Conservation (phyloP, 2,329 filamentous ascomycete species). For the Fusarium heterosporum region DNA sequence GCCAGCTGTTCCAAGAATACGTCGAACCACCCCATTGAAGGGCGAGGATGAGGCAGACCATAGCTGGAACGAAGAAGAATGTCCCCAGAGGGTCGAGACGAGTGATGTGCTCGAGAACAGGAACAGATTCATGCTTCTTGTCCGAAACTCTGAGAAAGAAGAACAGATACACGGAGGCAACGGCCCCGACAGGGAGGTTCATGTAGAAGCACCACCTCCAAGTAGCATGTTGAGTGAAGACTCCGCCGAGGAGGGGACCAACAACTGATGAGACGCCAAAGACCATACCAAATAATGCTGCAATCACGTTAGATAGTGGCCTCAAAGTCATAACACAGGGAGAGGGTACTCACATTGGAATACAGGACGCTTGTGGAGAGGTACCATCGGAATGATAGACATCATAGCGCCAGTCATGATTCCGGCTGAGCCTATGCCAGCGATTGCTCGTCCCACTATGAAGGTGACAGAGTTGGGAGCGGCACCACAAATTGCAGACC, state of each 20-base stretch:
- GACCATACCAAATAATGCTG: conserved; percentile 64
- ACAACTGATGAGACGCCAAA: conserved; percentile 67
- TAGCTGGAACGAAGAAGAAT: conserved; percentile 68
- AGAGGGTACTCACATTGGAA: conserved; percentile 59
- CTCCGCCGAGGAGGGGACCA: conserved; percentile 66
- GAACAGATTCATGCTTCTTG: conserved; percentile 46
- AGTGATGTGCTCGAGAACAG: conserved; percentile 58
- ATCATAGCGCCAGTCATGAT: conserved; percentile 69
- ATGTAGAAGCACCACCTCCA: conserved; percentile 72
- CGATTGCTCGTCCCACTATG: conserved; percentile 68
- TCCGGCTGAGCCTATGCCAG: conserved; percentile 67
- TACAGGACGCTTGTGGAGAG: conserved; percentile 69
- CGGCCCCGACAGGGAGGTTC: conserved; percentile 66
- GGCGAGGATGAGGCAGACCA: conserved; percentile 70
- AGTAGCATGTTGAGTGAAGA: conserved; percentile 59
- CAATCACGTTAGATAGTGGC: conserved; percentile 22
- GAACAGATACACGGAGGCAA: conserved; percentile 62
- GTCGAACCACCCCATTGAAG: conserved; percentile 71
- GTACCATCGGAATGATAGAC: conserved; percentile 68
- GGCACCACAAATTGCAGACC: conserved; percentile 66
- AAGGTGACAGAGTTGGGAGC: conserved; percentile 66
- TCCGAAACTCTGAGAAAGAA: conserved; percentile 61
- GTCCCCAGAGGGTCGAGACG: conserved; percentile 71
- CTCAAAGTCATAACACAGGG: not conserved
- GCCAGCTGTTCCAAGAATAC: conserved; percentile 64